Conservation (phyloP, 116 monocot genomes). For the Posidonia oceanica region DNA sequence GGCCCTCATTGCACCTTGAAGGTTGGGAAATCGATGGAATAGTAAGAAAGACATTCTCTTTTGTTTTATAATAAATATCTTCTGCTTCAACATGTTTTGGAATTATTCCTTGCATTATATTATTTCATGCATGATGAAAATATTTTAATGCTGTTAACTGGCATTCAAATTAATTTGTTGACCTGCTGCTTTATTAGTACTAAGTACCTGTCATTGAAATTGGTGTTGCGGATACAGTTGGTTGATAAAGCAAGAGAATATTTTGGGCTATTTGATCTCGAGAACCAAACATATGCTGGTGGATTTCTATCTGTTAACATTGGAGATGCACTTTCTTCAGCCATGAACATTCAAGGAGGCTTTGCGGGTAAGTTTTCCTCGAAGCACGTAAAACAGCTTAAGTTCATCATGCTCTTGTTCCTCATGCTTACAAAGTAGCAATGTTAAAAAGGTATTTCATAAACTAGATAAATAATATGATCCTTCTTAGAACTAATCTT, state of each 20-base stretch:
- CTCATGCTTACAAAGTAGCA: neutral
- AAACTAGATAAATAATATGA: no score
- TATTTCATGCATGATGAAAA: no score
- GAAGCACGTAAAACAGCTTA: neutral
- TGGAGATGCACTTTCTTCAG: conserved; percentile 79
- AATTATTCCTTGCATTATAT: neutral
- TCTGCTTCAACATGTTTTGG: neutral
- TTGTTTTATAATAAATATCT: no score
- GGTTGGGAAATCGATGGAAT: conserved; percentile 91
- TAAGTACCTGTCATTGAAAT: neutral
- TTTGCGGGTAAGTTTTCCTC: conserved; percentile 54
- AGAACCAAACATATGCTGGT: conserved; percentile 41
- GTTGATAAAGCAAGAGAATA: conserved; percentile 71
- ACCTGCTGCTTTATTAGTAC: no score
- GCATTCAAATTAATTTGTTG: neutral
- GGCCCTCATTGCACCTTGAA: conserved; percentile 68
- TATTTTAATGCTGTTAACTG: neutral
- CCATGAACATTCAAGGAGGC: conserved; percentile 56
- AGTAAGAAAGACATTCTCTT: conserved; percentile 17
- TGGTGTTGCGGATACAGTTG: conserved; percentile 24
- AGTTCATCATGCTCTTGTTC: neutral
- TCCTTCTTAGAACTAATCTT: no score
- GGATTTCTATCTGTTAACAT: conserved; percentile 65
- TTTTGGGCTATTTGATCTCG: conserved; percentile 65
- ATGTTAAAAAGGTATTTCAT: no score